Percentiles rank a stretch among this genome's conserved stretches.
These are phyloP conservation scores for Globisporangium paroecandrum DNA, from an alignment of 352 stramenopile genomes.

Conservation along the genomic window DNA sequence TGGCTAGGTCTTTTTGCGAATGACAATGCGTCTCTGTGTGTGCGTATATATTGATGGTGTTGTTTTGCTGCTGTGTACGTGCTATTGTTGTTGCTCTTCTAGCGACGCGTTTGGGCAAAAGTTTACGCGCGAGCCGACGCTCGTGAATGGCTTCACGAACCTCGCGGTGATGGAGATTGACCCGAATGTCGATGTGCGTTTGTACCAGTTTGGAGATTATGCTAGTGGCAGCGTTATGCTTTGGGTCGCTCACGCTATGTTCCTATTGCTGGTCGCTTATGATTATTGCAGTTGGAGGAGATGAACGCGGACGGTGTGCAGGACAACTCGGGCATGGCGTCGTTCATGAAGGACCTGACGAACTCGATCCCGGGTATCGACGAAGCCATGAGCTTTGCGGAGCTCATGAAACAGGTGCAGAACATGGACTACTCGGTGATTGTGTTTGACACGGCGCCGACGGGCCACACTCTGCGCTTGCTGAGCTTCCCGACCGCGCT, in stretches of 20 bases:
- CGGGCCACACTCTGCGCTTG: constrained; percentile 95
- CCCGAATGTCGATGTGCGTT: constrained; percentile 78
- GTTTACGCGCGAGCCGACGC: constrained; percentile 96
- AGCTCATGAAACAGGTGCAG: constrained; percentile 99
- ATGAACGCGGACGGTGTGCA: constrained; percentile 78
- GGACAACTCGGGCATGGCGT: constrained; percentile 88
- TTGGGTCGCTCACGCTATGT: background rate
- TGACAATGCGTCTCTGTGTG: background rate
- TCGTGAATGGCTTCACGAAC: constrained; percentile 97
- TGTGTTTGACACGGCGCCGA: constrained; percentile 98
- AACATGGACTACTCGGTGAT: constrained; percentile 98
- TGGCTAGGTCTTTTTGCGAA: background rate
- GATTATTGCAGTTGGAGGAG: constrained; percentile 59
- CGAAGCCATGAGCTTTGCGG: constrained; percentile 98
- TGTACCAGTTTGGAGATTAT: background rate
- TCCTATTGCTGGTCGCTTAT: background rate
- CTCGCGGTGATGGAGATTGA: constrained; percentile 99
- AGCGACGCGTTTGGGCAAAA: constrained; percentile 99
- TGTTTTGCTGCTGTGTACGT: background rate
- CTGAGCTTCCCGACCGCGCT: constrained; percentile 97
- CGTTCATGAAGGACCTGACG: constrained; percentile 96
- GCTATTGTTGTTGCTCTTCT: constrained; percentile 4
- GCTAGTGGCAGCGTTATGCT: background rate
- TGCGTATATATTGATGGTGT: background rate
- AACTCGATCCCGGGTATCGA: constrained; percentile 99